Evolutionary conservation across 2,329 filamentous ascomycete genomes (phyloP), one percentile per base, ranked within the genome.

Genomic region (Coniochaeta sp.): DNA sequence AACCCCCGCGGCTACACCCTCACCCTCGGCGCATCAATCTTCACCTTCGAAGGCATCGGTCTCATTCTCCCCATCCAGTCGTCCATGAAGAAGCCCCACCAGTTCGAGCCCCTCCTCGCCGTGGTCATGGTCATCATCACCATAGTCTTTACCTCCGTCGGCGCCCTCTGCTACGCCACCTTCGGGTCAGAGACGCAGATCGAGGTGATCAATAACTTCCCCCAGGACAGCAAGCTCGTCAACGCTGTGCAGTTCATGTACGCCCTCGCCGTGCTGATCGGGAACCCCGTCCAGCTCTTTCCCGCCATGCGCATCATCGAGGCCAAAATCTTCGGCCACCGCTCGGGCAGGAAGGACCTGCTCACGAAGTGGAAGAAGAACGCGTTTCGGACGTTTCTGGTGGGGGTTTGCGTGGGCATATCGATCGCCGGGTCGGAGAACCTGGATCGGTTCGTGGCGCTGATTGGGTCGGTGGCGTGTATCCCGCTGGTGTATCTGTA

Each of bases 351-450:
- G 69, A 80, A 78, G 60, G 79, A 78, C 55, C 64, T 71, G 30
- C 68, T 74, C 32, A 86, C 83, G 56, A 90, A 89, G 65, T 90
- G 86, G 86, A 83, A 83, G 69, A 90, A 90, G 76, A 90, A 90
- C 58, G 75, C 67, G 1, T 80, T 89, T 58, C 74, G 86, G 20
- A 75, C 80, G 0, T 59, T 64, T 0, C 62, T 87, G 20, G 79
- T 86, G 28, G 63, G 76, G 1, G 32, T 83, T 8, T 87, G 84
- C 56, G 81, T 81, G 8, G 71, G 72, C 18, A 72, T 89, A 40
- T 76, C 83, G 14, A 79, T 86, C 12, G 58, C 81, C 1, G 86
- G 86, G 14, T 83, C 85, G 0, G 82, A 77, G 38, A 83, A 88
- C 63, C 70, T 90, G 55, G 86, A 90, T 66, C 83, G 85, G 55